These are phyloP conservation scores for Phytophthora citrophthora DNA, from an alignment of 352 stramenopile genomes.

Conservation along the genomic window DNA sequence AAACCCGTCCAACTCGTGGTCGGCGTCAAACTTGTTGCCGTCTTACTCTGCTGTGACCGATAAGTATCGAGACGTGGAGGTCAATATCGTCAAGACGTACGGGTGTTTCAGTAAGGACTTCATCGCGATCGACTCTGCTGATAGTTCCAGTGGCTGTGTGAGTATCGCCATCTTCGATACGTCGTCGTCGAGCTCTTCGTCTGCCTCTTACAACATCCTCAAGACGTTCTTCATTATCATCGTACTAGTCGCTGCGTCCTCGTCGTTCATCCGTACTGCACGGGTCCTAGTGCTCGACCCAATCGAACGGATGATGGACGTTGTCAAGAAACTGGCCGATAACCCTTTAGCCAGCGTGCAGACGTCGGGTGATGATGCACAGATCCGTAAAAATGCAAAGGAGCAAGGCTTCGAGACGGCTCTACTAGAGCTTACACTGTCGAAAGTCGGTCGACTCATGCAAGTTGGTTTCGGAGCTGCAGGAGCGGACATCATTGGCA, in stretches of 20 bases:
- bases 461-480: conserved; percentile 85
- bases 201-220: conserved; percentile 83
- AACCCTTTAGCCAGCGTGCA: conserved; percentile 90
- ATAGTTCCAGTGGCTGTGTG: conserved; percentile 61
- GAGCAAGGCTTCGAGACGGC: conserved; percentile 83
- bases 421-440: conserved; percentile 80
- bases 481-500: conserved; percentile 84
- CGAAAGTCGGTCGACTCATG: conserved; percentile 88
- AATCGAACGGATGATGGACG: conserved; percentile 92
- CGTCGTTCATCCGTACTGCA: conserved; percentile 84
- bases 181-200: conserved; percentile 46
- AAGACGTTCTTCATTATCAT: conserved; percentile 91
- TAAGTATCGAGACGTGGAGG: conserved; percentile 56
- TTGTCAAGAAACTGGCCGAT: conserved; percentile 88
- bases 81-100: conserved; percentile 82
- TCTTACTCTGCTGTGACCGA: conserved; percentile 48
- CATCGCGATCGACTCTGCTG: conserved; percentile 54
- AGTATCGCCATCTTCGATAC: conserved; percentile 90
- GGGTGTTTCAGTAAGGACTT: conserved; percentile 78
- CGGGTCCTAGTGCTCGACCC: conserved; percentile 88
- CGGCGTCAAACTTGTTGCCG: conserved; percentile 31
- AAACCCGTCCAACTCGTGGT: conserved; percentile 74
- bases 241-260: conserved; percentile 79
- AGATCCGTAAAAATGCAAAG: conserved; percentile 80
- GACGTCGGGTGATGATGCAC: conserved; percentile 57